Evolutionary conservation across 2,329 filamentous ascomycete genomes (phyloP), one percentile per base, ranked within the genome.

Genomic region (Xylariaceae sp.): DNA sequence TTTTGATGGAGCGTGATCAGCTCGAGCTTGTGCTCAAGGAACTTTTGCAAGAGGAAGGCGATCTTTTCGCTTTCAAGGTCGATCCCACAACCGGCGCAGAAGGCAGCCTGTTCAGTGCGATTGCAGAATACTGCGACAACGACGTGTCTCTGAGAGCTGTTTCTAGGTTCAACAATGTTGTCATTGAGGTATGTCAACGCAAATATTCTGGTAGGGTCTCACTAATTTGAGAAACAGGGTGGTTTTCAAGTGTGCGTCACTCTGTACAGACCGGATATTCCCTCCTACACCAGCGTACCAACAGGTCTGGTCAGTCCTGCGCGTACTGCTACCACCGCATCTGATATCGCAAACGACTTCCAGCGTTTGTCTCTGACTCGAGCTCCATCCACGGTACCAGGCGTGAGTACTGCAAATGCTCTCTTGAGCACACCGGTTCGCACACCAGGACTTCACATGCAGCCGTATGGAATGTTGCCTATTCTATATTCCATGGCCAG

Each of bases 51-150:
- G 58, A 62, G 0, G 72, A 80, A 44, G 80, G 80, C 0, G 71
- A 75, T 11, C 60, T 84, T 0, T 80, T 77, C 54, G 77, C 79
- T 0, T 74, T 81, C 56, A 69, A 77, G 43, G 69, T 69, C 31
- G 63, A 71, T 11, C n/a, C 47, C 31, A 35, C 15, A 6, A 58
- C 65, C 12, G 68, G 66, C 11, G 69, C 70, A 6, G 67, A 71
- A 10, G 69, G 73, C 31, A 73, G 70, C 7, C 59, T 72, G 6
- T 71, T 78, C 54, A 71, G 68, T 46, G 75, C 76, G 7, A 63
- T 80, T 42, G 73, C 74, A 2, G 80, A 83, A 57, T 83, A 76
- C 49, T 74, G 72, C 45, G 77, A 82, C 52, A 66, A 71, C 18
- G 68, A 72, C 2, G 63, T 72, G 45, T 75, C 76, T 10, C 41